Evolutionary conservation across 768 basidiomycete species (phyloP).

Genomic region (Asterophora parasitica): DNA sequence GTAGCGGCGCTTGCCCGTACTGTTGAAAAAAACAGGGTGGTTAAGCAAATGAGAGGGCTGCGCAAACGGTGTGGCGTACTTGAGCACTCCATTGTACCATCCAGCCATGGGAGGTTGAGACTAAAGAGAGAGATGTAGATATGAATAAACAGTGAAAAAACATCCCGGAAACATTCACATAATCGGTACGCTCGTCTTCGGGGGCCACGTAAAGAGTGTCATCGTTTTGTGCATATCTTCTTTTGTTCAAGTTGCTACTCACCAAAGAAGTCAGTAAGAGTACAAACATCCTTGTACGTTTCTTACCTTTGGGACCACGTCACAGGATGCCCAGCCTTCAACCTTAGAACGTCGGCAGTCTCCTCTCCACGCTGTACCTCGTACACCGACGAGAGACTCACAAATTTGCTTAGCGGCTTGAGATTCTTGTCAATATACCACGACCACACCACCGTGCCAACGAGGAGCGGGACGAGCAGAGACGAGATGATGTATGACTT

Average conservation of each 20-base stretch:
- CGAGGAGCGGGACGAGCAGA: slow-evolving; percentile 69
- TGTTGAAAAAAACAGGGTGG: slow-evolving; percentile 24
- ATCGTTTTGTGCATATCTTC: slow-evolving; percentile 89
- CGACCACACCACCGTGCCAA: slow-evolving; percentile 73
- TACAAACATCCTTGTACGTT: too few species aligned
- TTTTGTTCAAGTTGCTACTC: slow-evolving; percentile 71
- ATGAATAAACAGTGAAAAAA: not conserved
- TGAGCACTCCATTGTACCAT: slow-evolving; percentile 90
- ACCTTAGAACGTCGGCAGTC: slow-evolving; percentile 67
- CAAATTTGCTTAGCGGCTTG: slow-evolving; percentile 70
- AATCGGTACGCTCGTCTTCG: slow-evolving; percentile 89
- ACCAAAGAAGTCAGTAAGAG: too few species aligned
- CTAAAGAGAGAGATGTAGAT: slow-evolving; percentile 32
- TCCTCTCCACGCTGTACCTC: slow-evolving; percentile 91
- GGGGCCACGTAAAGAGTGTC: slow-evolving; percentile 95
- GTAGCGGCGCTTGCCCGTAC: slow-evolving; percentile 92
- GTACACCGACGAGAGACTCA: slow-evolving; percentile 79
- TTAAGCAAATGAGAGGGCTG: not conserved
- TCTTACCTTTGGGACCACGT: slow-evolving; percentile 80
- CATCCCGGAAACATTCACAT: slow-evolving; percentile 40
- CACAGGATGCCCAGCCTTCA: slow-evolving; percentile 82
- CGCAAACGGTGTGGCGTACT: slow-evolving; percentile 40
- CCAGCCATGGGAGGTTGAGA: slow-evolving; percentile 97
- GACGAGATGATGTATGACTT: slow-evolving; percentile 47
- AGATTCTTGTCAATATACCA: slow-evolving; percentile 71